These are phyloP conservation scores for Coemansia erecta DNA, from an alignment of 192 early-diverging fungal species.

Conservation along the genomic window DNA sequence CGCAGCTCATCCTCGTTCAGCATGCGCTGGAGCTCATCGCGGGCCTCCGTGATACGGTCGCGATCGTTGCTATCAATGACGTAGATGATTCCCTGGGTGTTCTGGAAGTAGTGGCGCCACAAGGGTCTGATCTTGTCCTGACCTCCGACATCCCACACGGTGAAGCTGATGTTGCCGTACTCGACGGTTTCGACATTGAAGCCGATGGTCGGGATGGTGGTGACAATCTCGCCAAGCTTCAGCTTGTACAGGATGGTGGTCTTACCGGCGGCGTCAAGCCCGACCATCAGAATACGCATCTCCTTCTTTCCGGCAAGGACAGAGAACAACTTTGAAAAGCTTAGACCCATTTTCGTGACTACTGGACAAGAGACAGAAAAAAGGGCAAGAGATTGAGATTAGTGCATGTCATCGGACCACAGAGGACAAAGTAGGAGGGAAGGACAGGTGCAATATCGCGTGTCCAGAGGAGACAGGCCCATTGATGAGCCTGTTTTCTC, in stretches of 20 bases:
- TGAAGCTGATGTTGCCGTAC: conserved; percentile 83
- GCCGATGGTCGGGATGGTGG: conserved; percentile 60
- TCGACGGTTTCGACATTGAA: conserved; percentile 86
- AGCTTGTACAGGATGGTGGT: conserved; percentile 59
- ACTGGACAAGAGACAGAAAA: neutral
- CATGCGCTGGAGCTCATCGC: conserved; percentile 93
- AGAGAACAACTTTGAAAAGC: conserved; percentile 74
- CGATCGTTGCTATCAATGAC: conserved; percentile 97
- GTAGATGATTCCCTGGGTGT: conserved; percentile 96
- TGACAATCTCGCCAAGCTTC: conserved; percentile 56
- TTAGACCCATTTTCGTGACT: conserved; percentile 75
- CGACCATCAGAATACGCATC: conserved; percentile 62
- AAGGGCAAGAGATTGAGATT: neutral
- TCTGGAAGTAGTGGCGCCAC: conserved; percentile 92
- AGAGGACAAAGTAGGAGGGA: no score
- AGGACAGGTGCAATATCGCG: no score
- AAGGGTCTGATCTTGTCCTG: conserved; percentile 89
- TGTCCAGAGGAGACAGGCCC: no score
- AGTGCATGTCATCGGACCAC: neutral
- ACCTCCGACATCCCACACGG: conserved; percentile 85
- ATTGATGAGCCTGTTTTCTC: no score
- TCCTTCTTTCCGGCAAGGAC: conserved; percentile 66
- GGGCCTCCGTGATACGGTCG: conserved; percentile 90
- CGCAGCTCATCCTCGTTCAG: conserved; percentile 94
- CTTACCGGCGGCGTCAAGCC: conserved; percentile 56